Conservation (phyloP, 1,284 basidiomycete species). For the Singerocomus rubriflavus region DNA sequence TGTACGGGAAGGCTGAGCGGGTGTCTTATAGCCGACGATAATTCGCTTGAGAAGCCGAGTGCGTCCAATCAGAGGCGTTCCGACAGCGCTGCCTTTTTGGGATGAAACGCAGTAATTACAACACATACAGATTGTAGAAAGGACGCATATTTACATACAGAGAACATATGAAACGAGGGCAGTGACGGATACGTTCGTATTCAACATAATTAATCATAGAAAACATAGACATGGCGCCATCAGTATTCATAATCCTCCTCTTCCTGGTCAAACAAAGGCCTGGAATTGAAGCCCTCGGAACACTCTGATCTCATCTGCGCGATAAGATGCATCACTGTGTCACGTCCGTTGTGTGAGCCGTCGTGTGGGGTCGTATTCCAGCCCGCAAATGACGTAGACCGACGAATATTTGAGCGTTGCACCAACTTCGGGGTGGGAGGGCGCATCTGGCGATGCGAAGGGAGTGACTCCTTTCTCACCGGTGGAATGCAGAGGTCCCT, state of each 20-base stretch:
- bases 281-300: conserved; percentile 16
- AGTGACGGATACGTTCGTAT: neutral
- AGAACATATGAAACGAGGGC: neutral
- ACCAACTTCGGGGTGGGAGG: neutral
- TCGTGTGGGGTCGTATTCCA: neutral
- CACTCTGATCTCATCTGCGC: conserved; percentile 22
- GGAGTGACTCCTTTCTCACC: conserved; percentile 18
- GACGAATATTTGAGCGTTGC: conserved; percentile 19
- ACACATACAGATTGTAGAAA: neutral
- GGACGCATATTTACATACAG: neutral
- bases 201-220: neutral
- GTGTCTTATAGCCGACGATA: conserved; percentile 15
- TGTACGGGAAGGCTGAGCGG: neutral
- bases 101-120: neutral
- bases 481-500: conserved; percentile 10
- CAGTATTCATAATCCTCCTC: conserved; percentile 11
- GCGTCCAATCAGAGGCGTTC: conserved; percentile 1
- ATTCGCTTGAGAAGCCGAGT: neutral
- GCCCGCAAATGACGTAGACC: conserved; percentile 26
- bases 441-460: neutral
- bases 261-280: conserved; percentile 15
- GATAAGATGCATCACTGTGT: conserved; percentile 17
- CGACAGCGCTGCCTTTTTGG: conserved; percentile 10
- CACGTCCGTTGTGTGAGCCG: neutral
- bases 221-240: neutral